Evolutionary conservation across 148 eudicot species (phyloP).

Genomic region (Polygonum aviculare): DNA sequence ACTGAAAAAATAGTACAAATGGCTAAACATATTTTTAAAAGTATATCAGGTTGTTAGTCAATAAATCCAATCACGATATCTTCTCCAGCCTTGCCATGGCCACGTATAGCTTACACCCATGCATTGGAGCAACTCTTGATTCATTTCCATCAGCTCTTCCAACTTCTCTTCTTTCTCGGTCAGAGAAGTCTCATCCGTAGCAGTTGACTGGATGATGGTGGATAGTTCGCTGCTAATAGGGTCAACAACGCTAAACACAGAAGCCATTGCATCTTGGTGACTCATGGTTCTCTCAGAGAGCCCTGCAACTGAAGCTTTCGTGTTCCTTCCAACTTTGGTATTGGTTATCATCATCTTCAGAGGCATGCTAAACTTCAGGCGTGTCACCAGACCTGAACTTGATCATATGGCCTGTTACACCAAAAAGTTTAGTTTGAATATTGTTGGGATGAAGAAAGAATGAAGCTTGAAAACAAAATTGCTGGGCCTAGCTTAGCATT

Average conservation of each 20-base stretch:
- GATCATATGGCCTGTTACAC: slow-evolving; percentile 70
- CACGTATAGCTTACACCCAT: slow-evolving; percentile 10
- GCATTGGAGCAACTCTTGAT: slow-evolving; percentile 32
- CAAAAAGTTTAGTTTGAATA: slow-evolving; percentile 5
- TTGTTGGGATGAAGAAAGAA: not conserved
- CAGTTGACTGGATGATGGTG: slow-evolving; percentile 54
- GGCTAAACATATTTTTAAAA: no score
- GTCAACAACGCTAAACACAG: slow-evolving; percentile 82
- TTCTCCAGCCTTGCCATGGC: no score
- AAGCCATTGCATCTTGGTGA: slow-evolving; percentile 60
- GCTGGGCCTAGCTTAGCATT: not conserved
- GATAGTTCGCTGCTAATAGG: slow-evolving; percentile 85
- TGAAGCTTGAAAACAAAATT: no score
- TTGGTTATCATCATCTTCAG: slow-evolving; percentile 90
- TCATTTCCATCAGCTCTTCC: slow-evolving; percentile 31
- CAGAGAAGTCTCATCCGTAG: slow-evolving; percentile 38
- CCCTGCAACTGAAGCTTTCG: slow-evolving; percentile 79
- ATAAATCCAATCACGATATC: no score
- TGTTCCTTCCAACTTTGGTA: slow-evolving; percentile 88
- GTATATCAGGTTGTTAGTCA: no score
- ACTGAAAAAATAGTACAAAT: no score
- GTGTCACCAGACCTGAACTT: slow-evolving; percentile 79
- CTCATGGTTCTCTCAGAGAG: slow-evolving; percentile 70
- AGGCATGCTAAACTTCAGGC: slow-evolving; percentile 55
- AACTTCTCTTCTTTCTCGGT: slow-evolving; percentile 72